phyloP scores from a whole-genome alignment of 768 basidiomycete genomes.

The Xerocomus spinulosus region DNA sequence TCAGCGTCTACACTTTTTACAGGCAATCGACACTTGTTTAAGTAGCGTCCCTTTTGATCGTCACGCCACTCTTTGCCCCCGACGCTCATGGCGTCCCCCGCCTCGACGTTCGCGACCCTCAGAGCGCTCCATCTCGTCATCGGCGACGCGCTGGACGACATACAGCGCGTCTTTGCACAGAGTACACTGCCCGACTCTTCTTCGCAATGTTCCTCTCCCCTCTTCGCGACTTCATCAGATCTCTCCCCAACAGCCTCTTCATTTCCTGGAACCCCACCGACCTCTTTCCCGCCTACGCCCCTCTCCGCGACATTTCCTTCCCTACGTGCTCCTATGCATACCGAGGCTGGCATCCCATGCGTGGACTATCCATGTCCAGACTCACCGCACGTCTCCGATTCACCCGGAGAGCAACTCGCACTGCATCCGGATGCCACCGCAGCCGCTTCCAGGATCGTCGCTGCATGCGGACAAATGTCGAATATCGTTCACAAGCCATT shows the following conservation, averaged over 20 bases:
- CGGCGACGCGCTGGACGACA: constrained; percentile 63
- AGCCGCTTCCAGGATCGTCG: constrained; percentile 61
- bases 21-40: too few relatives aligned
- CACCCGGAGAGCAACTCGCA: constrained; percentile 51
- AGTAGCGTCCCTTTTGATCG: too few relatives aligned
- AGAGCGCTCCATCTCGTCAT: constrained; percentile 62
- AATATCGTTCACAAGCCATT: constrained; percentile 66
- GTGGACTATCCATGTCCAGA: constrained; percentile 58
- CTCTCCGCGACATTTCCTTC: constrained; percentile 28
- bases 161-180: constrained; percentile 53
- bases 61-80: constrained; percentile 4
- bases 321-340: constrained; percentile 1
- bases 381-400: constrained; percentile 40
- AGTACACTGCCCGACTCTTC: constrained; percentile 3
- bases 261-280: constrained; percentile 21
- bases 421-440: constrained; percentile 54
- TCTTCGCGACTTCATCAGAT: constrained; percentile 28
- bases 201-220: constrained; percentile 16
- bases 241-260: constrained; percentile 27
- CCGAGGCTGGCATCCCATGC: background rate
- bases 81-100: constrained; percentile 28
- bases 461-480: constrained; percentile 64
- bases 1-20: too few relatives aligned
- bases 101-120: constrained; percentile 59
- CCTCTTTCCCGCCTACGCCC: constrained; percentile 26